phyloP scores from a whole-genome alignment of 108 stramenopile species.

The Licmophora abbreviata region DNA sequence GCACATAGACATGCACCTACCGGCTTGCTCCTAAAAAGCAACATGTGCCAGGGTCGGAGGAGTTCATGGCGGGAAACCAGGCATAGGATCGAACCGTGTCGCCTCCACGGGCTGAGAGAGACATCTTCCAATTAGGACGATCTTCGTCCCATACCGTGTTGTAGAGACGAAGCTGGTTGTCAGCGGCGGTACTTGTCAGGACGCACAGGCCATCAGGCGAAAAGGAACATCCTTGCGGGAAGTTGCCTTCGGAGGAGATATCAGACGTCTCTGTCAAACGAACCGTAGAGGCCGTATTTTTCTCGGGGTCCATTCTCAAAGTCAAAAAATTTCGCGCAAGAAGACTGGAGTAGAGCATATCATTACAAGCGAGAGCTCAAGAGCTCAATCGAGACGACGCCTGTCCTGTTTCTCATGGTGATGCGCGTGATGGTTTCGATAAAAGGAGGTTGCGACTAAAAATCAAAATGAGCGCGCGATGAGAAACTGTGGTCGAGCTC shows the following conservation, averaged over 20 bases:
- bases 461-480: too few relatives aligned
- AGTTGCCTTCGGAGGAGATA: conserved; percentile 39
- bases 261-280: too few relatives aligned
- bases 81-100: conserved; percentile 61
- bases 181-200: conserved; percentile 40
- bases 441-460: too few relatives aligned
- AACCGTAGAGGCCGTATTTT: too few relatives aligned
- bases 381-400: too few relatives aligned
- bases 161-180: conserved; percentile 52
- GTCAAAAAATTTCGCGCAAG: too few relatives aligned
- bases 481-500: too few relatives aligned
- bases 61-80: conserved; percentile 79
- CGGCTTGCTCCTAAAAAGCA: conserved; percentile 35
- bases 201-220: conserved; percentile 80
- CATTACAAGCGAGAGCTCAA: too few relatives aligned
- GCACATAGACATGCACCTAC: conserved; percentile 5
- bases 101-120: conserved; percentile 39
- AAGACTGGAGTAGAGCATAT: too few relatives aligned
- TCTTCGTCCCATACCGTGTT: conserved; percentile 28
- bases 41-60: conserved; percentile 41
- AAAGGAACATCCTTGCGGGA: conserved; percentile 60
- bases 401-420: too few relatives aligned
- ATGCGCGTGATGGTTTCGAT: too few relatives aligned
- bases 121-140: conserved; percentile 38
- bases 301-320: too few relatives aligned